These are phyloP conservation scores for Arthrobotrys iridis DNA, from an alignment of 2,329 filamentous ascomycete genomes.

Conservation along the genomic window DNA sequence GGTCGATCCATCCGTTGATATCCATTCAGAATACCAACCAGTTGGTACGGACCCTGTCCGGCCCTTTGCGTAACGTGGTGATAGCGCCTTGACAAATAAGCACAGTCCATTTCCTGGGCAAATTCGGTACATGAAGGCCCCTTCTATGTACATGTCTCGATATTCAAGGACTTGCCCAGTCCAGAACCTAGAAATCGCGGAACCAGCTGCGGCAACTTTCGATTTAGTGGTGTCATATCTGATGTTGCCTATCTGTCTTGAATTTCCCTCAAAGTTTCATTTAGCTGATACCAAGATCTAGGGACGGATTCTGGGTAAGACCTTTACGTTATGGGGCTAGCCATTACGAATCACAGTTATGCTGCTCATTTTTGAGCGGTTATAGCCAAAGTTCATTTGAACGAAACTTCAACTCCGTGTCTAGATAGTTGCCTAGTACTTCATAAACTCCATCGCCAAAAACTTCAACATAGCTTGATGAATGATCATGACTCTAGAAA, in stretches of 20 bases:
- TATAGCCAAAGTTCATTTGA: conserved; percentile 17
- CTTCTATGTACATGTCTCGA: not conserved
- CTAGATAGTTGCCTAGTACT: conserved; percentile 22
- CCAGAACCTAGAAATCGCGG: not conserved
- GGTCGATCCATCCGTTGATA: conserved; percentile 3
- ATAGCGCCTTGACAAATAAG: conserved; percentile 32
- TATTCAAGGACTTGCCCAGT: not conserved
- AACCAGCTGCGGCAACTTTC: not conserved
- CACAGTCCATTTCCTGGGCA: not conserved
- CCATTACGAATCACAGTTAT: not conserved
- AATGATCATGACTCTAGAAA: too few relatives aligned
- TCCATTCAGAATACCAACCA: conserved; percentile 13
- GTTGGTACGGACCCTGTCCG: conserved; percentile 30
- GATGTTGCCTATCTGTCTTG: conserved; percentile 1
- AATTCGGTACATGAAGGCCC: not conserved
- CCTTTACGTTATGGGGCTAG: conserved; percentile 26
- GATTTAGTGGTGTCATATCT: not conserved
- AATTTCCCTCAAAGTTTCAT: conserved; percentile 8
- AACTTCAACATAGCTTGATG: not conserved
- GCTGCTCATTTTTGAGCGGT: not conserved
- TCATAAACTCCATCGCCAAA: not conserved
- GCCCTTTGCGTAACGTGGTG: conserved; percentile 41
- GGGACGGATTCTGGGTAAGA: not conserved
- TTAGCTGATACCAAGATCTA: conserved; percentile 7
- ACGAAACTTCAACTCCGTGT: not conserved